phyloP scores from a whole-genome alignment of 2,329 filamentous ascomycete species.

The Colletotrichum sp. region DNA sequence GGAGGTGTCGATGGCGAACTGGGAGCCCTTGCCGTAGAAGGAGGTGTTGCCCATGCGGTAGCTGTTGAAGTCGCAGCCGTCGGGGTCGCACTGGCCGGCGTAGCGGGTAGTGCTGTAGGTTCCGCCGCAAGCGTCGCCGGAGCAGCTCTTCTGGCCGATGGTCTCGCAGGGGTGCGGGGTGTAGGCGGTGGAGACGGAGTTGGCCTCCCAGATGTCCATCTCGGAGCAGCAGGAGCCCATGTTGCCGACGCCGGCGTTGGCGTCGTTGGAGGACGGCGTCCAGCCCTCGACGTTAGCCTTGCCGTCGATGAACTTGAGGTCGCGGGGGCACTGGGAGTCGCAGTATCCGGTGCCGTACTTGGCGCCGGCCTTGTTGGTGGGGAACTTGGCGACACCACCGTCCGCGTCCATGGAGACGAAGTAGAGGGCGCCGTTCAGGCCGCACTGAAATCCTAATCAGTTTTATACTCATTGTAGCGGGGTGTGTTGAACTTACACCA shows the following conservation, averaged over 20 bases:
- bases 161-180: conserved; percentile 69
- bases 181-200: conserved; percentile 65
- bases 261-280: conserved; percentile 54
- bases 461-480: no score
- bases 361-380: conserved; percentile 56
- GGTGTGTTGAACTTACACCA: no score
- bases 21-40: conserved; percentile 64
- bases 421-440: conserved; percentile 75
- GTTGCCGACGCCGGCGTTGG: conserved; percentile 56
- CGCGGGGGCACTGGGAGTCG: conserved; percentile 56
- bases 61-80: conserved; percentile 74
- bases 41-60: conserved; percentile 68
- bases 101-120: conserved; percentile 61
- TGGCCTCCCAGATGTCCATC: conserved; percentile 70
- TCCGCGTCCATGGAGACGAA: conserved; percentile 66
- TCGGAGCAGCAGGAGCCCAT: conserved; percentile 66
- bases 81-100: conserved; percentile 67
- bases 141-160: conserved; percentile 55
- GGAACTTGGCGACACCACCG: conserved; percentile 55
- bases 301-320: conserved; percentile 64
- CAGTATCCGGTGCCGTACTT: conserved; percentile 65
- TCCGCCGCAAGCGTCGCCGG: conserved; percentile 56
- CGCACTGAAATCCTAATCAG: conserved; percentile 53
- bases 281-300: conserved; percentile 59
- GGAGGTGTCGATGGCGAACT: conserved; percentile 62